Evolutionary conservation across 2,329 filamentous ascomycete genomes (phyloP).

Genomic region (Ceratocystis eucalypticola): DNA sequence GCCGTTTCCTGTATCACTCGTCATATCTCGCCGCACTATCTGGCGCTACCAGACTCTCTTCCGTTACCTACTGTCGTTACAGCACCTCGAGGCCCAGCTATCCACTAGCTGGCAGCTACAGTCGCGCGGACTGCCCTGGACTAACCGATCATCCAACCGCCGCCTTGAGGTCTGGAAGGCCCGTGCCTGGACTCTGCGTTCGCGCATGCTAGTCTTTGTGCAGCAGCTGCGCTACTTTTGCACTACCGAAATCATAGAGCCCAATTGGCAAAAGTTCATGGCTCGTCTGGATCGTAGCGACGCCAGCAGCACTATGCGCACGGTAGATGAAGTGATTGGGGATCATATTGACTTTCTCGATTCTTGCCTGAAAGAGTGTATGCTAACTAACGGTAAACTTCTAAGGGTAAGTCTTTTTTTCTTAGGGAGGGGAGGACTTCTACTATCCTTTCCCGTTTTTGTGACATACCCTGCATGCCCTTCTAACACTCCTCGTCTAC

Average conservation of each 20-base stretch:
- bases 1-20: constrained; percentile 86
- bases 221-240: constrained; percentile 96
- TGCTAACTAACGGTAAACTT: constrained; percentile 93
- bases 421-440: not conserved
- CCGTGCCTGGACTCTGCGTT: constrained; percentile 77
- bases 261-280: constrained; percentile 93
- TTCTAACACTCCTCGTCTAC: not conserved
- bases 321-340: constrained; percentile 96
- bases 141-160: constrained; percentile 58
- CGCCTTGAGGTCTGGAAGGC: constrained; percentile 85
- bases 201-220: constrained; percentile 92
- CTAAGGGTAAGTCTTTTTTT: constrained; percentile 50
- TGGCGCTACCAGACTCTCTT: constrained; percentile 94
- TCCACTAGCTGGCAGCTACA: constrained; percentile 85
- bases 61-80: constrained; percentile 78
- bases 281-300: constrained; percentile 58
- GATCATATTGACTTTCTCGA: constrained; percentile 97
- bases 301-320: constrained; percentile 37
- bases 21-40: constrained; percentile 92
- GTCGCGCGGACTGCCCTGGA: constrained; percentile 68
- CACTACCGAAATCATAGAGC: constrained; percentile 92
- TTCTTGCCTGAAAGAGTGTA: constrained; percentile 96
- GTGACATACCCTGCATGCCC: not conserved
- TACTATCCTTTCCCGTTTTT: not conserved
- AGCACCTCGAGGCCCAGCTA: constrained; percentile 77